Evolutionary conservation across 371 early-diverging fungal genomes (phyloP).

Genomic region (Mucor plumbeus): DNA sequence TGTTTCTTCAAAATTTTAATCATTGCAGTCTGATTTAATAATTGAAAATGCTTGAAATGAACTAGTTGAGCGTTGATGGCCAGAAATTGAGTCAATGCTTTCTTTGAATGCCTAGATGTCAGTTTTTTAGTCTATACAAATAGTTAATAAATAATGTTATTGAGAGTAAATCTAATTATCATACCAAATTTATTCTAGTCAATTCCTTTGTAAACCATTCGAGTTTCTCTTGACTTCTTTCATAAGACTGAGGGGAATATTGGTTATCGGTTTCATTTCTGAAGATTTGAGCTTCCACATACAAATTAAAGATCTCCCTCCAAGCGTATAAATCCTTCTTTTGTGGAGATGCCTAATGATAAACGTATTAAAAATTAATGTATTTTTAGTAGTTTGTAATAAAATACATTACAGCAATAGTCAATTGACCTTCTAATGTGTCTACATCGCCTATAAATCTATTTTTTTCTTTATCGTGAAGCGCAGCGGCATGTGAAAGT

Average conservation of each 20-base stretch:
- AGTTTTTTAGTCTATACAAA: slow-evolving; percentile 29
- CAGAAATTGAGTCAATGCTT: slow-evolving; percentile 58
- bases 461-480: slow-evolving; percentile 48
- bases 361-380: not conserved
- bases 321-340: slow-evolving; percentile 59
- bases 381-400: too few relatives aligned
- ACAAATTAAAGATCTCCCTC: slow-evolving; percentile 74
- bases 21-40: slow-evolving; percentile 74
- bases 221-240: slow-evolving; percentile 54
- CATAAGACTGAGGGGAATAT: slow-evolving; percentile 23
- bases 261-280: slow-evolving; percentile 50
- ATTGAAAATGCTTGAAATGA: slow-evolving; percentile 64
- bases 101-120: slow-evolving; percentile 41
- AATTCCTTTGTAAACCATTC: slow-evolving; percentile 57
- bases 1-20: slow-evolving; percentile 82
- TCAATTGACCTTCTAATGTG: slow-evolving; percentile 43
- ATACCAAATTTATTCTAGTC: slow-evolving; percentile 41
- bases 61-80: slow-evolving; percentile 75
- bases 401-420: slow-evolving; percentile 40
- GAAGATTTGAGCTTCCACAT: slow-evolving; percentile 71
- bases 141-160: not conserved
- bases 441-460: slow-evolving; percentile 47
- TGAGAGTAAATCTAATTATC: not conserved
- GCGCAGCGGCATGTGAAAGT: slow-evolving; percentile 47
- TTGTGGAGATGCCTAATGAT: slow-evolving; percentile 25